These are phyloP conservation scores for Rhizophora apiculata DNA, from an alignment of 345 rosid species.

Conservation along the genomic window DNA sequence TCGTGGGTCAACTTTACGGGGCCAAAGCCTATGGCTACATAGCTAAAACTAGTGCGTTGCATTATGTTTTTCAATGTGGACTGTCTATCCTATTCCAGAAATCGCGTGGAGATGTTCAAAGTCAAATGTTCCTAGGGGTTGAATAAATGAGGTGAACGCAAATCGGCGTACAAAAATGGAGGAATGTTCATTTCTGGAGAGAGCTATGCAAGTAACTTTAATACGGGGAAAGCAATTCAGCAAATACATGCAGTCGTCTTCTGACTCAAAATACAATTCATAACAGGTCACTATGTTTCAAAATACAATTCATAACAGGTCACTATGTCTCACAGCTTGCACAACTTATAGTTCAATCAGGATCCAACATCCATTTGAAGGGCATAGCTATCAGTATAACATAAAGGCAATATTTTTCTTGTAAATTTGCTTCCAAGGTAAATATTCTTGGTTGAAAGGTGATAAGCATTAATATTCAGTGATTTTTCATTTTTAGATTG, in stretches of 20 bases:
- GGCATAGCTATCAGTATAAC: neutral
- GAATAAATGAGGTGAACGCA: too few relatives aligned
- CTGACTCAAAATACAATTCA: neutral
- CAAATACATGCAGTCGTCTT: neutral
- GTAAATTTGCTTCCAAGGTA: too few relatives aligned
- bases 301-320: neutral
- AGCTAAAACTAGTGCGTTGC: too few relatives aligned
- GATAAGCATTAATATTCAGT: neutral
- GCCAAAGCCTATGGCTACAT: too few relatives aligned
- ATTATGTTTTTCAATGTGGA: too few relatives aligned
- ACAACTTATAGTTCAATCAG: neutral
- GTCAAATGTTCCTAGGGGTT: too few relatives aligned
- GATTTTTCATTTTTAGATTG: neutral
- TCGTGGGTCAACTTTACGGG: too few relatives aligned
- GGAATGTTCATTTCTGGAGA: neutral
- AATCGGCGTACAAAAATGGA: neutral
- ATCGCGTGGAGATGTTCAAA: too few relatives aligned
- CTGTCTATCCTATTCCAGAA: too few relatives aligned
- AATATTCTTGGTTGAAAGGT: too few relatives aligned
- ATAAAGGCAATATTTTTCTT: too few relatives aligned
- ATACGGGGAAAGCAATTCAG: too few relatives aligned
- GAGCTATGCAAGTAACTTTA: neutral
- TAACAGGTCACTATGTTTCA: neutral
- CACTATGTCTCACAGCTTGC: neutral
- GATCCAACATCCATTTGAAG: neutral